Percentiles rank a stretch among this genome's conserved stretches.
Conservation (phyloP, 2,329 filamentous ascomycete genomes). For the Monosporascus sp. region DNA sequence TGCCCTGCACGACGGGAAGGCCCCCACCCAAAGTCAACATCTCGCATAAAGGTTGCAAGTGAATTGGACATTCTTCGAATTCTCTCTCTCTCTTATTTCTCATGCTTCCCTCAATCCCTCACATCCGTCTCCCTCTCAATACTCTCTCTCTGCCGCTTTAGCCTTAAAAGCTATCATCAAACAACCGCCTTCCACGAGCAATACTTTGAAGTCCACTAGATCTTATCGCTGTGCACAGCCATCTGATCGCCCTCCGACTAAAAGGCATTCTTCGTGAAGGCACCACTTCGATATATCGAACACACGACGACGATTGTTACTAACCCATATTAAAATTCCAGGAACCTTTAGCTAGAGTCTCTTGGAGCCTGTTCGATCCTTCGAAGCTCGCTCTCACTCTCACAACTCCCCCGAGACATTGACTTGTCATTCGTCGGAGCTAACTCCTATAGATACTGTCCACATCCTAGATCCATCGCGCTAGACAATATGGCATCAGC, state of each 20-base stretch:
- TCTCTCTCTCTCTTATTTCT: slow-evolving; percentile 16
- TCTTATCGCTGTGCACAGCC: slow-evolving; percentile 39
- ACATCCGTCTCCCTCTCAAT: slow-evolving; percentile 7
- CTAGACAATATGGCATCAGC: slow-evolving; percentile 67
- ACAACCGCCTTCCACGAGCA: slow-evolving; percentile 27
- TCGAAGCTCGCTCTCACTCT: slow-evolving; percentile 32
- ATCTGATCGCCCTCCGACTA: slow-evolving; percentile 47
- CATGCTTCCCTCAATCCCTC: slow-evolving; percentile 10
- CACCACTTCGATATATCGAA: slow-evolving; percentile 43
- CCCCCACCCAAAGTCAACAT: slow-evolving; percentile 6
- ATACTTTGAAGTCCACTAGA: slow-evolving; percentile 39
- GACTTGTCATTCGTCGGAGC: slow-evolving; percentile 42
- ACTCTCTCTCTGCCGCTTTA: slow-evolving; percentile 3
- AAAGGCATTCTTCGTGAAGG: slow-evolving; percentile 36
- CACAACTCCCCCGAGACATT: slow-evolving; percentile 40
- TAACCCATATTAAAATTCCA: slow-evolving; percentile 41
- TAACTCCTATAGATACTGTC: slow-evolving; percentile 23
- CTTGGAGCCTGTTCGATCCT: slow-evolving; percentile 50
- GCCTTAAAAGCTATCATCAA: slow-evolving; percentile 19
- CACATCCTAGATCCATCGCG: slow-evolving; percentile 30
- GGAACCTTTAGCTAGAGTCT: slow-evolving; percentile 57
- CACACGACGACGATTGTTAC: slow-evolving; percentile 38
- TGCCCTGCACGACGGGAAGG: slow-evolving; percentile 18
- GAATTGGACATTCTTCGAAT: slow-evolving; percentile 1
- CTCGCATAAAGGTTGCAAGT: not conserved